phyloP scores from a whole-genome alignment of 2,329 filamentous ascomycete genomes.

The Ophiocordyceps australis region DNA sequence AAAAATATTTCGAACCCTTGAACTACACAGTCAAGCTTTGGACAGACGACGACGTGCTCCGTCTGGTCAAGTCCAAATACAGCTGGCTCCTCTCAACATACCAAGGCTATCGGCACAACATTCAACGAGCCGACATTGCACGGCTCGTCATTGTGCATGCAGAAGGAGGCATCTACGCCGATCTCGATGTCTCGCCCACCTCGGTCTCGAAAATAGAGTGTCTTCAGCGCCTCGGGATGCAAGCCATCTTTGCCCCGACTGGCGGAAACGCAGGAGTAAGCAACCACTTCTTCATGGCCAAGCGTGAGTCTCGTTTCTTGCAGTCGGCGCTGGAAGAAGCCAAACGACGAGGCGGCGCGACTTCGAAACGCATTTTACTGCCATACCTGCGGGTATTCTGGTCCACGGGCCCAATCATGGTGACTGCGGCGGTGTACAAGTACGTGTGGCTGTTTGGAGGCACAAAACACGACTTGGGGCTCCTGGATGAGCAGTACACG shows the following conservation, averaged over 20 bases:
- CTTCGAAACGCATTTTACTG: constrained; percentile 4
- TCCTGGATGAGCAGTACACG: constrained; percentile 4
- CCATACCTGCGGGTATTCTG: constrained; percentile 9
- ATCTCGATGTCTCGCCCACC: constrained; percentile 7
- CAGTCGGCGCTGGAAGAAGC: constrained; percentile 6
- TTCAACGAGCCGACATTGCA: constrained; percentile 8
- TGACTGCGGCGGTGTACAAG: constrained; percentile 5
- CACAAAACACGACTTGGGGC: constrained; percentile 1
- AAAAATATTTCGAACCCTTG: constrained; percentile 3
- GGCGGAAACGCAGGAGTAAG: constrained; percentile 4
- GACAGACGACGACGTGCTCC: constrained; percentile 6
- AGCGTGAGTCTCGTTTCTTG: constrained; percentile 4
- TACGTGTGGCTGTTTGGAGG: constrained; percentile 5
- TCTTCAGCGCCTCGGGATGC: constrained; percentile 4
- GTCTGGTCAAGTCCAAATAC: constrained; percentile 5
- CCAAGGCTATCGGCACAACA: constrained; percentile 6
- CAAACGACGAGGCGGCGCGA: constrained; percentile 4
- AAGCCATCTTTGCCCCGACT: constrained; percentile 5
- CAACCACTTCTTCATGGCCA: constrained; percentile 10
- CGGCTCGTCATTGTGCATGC: constrained; percentile 7
- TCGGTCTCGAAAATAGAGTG: constrained; percentile 3
- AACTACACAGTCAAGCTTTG: constrained; percentile 8
- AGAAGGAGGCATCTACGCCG: constrained; percentile 8
- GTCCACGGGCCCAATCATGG: constrained; percentile 9
- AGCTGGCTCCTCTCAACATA: constrained; percentile 7